Evolutionary conservation across 139 green algal species (phyloP), one percentile per base, ranked within the genome.

Genomic region (Zygnema cylindricum): DNA sequence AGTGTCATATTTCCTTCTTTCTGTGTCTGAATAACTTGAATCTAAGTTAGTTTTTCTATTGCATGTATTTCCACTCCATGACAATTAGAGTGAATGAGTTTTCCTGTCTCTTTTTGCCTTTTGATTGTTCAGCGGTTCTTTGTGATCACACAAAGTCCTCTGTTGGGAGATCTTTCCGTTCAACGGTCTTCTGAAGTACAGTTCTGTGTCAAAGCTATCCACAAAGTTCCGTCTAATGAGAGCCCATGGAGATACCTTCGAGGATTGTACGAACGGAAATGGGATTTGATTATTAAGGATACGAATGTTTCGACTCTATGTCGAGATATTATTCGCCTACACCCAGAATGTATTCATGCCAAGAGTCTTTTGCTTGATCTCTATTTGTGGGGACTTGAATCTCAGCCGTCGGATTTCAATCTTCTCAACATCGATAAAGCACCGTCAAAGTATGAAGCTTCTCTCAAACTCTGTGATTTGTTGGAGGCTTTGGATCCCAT

Each of bases 171-270:
- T n/a, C 39, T 92, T 38, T 2, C 57, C 3, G 42, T 85, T 43
- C 2, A 79, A 69, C 32, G 69, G 32, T 11, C 2, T 7, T 21
- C 32, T 30, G 89, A 92, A 88, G 49, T 93, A n/a, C 25, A 39
- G 30, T 92, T 87, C 42, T 69, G 77, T 39, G 42, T 36, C 1
- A 41, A 7, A 2, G 54, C 32, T n/a, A 93, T 92, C 16, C 39
- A 35, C 86, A 49, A 78, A 32, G 89, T 41, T 32, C 88, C 89
- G 25, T 41, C 82, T 81, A 93, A 92, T 40, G 89, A 92, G 89
- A 93, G 88, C 85, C 79, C 89, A 16, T 92, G 89, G 89, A 54
- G 55, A 35, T 92, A 92, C 91, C 78, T 92, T 39, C 89, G 86
- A 55, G 89, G 89, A n/a, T 78, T 92, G 32, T 92, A 77, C 63